Evolutionary conservation across 306 rosid species (phyloP), one percentile per base, ranked within the genome.

Genomic region (Vigna radiata): DNA sequence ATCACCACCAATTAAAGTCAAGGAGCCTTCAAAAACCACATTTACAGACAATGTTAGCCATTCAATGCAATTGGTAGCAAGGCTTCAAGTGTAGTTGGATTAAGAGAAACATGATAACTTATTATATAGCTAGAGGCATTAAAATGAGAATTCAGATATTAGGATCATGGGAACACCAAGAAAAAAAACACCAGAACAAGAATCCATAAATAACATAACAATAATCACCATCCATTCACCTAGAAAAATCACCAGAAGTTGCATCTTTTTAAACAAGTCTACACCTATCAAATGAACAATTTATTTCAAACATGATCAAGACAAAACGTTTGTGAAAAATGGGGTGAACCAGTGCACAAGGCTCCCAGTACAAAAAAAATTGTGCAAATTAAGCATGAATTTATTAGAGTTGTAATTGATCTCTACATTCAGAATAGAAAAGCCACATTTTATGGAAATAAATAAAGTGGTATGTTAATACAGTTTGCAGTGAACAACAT

Each of bases 1-100:
- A 79, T 95, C 98, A 69, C 98, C 98, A 31, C 98, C 98, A 75
- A 95, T 80, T 80, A 95, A 87, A 81, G 86, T 87, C 88, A 95
- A 84, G 48, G 96, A 95, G 61, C 98, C 98, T 94, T 86, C 82
- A 82, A 84, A 8, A 81, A 48, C 71, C 78, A 86, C 54, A 83
- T 72, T 62, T 70, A 75, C 15, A 62, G 76, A 56, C n/a, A 31
- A 74, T 63, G 77, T 87, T 58, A 76, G 72, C 21, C 50, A 43
- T 53, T 61, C 48, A 63, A 70, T 56, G 18, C 17, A 50, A 73
- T 29, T 33, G 16, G 25, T 36, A 37, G 60, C 21, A 52, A 23
- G 63, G 16, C 66, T 70, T 39, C 16, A 76, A 73, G 53, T 23
- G 69, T 65, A 71, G 18, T 29, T 48, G 56, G 74, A 73, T 41